Evolutionary conservation across 2,329 filamentous ascomycete species (phyloP), one percentile per base, ranked within the genome.

Genomic region (Penicillium vulpinum): DNA sequence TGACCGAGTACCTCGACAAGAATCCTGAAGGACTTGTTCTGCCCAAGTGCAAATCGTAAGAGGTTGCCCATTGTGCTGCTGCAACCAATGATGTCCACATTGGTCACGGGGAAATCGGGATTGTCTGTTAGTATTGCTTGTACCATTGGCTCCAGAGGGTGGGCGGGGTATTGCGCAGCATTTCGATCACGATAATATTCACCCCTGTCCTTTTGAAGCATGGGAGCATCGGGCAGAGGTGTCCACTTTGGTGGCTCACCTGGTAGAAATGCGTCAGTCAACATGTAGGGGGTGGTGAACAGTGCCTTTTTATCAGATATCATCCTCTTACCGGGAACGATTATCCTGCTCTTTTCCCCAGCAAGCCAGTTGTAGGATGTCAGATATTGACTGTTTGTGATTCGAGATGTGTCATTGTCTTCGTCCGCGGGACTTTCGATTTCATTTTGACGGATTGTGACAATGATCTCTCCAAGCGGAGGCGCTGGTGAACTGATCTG

Each of bases 51-150:
- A 60, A 87, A 88, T 1, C 84, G 78, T 1, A 88, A 72, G 0
- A 90, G 78, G 64, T 83, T 87, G 0, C 85, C 83, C 0, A 89
- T 57, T 0, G 85, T 88, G 61, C 81, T 88, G 0, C 79, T 78
- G 57, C 87, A 90, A 0, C 77, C 83, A 31, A 86, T 77, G 2
- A 90, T 63, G 62, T 89, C 82, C 33, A 87, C 62, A 0, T 64
- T 57, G 0, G 62, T 51, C 3, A 72, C 62, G 1, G 67, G 36
- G 48, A 79, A 75, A 2, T 70, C 60, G 0, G 76, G 72, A 3
- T 80, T 63, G 9, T 71, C 64, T 1, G 65, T 66, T 1, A 84
- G 51, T 1, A 81, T 58, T 2, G 80, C 73, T 50, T 73, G 67
- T 1, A 81, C 70, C 6, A 75, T 74, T 18, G 80, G 79, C 53